Evolutionary conservation across 2,329 filamentous ascomycete genomes (phyloP).

Genomic region (Gnomoniopsis sp.): DNA sequence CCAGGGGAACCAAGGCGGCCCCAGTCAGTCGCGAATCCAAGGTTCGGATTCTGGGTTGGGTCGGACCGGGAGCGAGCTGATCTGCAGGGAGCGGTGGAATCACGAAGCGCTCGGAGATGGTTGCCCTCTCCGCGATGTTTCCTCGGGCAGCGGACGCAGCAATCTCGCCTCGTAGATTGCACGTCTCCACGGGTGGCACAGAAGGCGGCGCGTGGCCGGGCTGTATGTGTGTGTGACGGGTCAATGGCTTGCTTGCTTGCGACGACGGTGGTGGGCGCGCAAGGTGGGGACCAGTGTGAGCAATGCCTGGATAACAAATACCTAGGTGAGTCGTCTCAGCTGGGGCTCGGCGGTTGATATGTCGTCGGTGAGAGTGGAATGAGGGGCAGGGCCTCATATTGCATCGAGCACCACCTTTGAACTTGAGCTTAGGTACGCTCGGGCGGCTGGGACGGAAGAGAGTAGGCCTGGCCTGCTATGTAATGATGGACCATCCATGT

Average conservation of each 20-base stretch:
- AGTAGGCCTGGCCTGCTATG: too few relatives aligned
- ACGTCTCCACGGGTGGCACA: constrained; percentile 7
- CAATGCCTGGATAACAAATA: too few relatives aligned
- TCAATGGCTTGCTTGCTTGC: too few relatives aligned
- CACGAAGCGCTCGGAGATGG: constrained; percentile 1
- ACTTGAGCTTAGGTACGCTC: too few relatives aligned
- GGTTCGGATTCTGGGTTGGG: too few relatives aligned
- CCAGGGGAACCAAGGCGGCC: too few relatives aligned
- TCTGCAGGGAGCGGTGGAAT: not conserved
- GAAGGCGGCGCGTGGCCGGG: not conserved
- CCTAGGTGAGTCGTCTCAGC: not conserved
- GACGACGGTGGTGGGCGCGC: not conserved
- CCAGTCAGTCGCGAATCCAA: too few relatives aligned
- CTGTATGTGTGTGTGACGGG: not conserved
- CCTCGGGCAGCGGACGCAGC: not conserved
- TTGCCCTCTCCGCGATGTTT: constrained; percentile 2
- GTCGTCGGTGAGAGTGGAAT: not conserved
- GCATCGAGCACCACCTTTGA: too few relatives aligned
- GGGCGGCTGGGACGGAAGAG: too few relatives aligned
- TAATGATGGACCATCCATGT: too few relatives aligned
- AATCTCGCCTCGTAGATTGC: constrained; percentile 17
- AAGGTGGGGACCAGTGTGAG: too few relatives aligned
- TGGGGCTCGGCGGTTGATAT: not conserved
- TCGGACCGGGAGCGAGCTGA: not conserved
- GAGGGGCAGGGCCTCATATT: not conserved